Percentiles rank a stretch among this genome's conserved stretches.
These are phyloP conservation scores for Pyrrhoderma noxium DNA, from an alignment of 1,284 basidiomycete genomes.

Conservation along the genomic window DNA sequence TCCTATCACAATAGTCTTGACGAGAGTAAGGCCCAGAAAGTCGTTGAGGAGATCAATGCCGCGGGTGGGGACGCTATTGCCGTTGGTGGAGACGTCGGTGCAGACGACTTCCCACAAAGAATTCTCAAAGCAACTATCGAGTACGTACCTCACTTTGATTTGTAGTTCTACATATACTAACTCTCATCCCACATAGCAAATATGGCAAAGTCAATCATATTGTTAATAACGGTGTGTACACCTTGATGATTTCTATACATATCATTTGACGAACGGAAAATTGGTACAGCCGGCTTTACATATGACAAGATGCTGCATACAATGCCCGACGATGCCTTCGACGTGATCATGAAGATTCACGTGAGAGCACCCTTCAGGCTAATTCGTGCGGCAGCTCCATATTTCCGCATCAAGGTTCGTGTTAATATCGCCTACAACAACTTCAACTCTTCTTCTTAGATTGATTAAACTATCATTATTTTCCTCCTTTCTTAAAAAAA, in stretches of 20 bases:
- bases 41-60: constrained; percentile 69
- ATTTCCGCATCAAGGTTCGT: constrained; percentile 73
- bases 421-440: not conserved
- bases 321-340: constrained; percentile 75
- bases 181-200: constrained; percentile 40
- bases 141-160: constrained; percentile 36
- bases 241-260: constrained; percentile 17
- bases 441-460: not conserved
- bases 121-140: constrained; percentile 71
- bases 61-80: constrained; percentile 67
- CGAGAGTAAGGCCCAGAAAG: constrained; percentile 52
- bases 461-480: too few relatives aligned
- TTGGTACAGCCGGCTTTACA: constrained; percentile 66
- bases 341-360: constrained; percentile 68
- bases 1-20: constrained; percentile 44
- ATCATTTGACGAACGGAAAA: constrained; percentile 10
- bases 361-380: constrained; percentile 81
- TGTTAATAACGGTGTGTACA: constrained; percentile 65
- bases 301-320: constrained; percentile 87
- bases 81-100: constrained; percentile 70
- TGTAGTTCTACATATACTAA: too few relatives aligned
- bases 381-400: constrained; percentile 76
- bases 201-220: constrained; percentile 83
- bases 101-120: constrained; percentile 75
- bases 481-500: too few relatives aligned